Evolutionary conservation across 148 eudicot species (phyloP).

Genomic region (Dysphania ambrosioides): DNA sequence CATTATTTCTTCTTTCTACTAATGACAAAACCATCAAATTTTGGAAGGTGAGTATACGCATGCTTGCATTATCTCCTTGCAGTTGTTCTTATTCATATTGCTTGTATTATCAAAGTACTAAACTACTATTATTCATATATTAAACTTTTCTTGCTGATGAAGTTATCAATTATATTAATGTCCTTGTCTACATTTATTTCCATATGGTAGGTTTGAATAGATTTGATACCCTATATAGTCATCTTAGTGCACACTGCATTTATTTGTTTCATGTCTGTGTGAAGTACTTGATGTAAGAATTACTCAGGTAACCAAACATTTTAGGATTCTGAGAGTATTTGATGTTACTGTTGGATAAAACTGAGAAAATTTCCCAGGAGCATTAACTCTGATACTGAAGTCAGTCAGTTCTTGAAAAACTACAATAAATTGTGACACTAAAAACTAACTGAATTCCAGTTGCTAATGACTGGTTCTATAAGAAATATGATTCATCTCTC

Average conservation of each 20-base stretch:
- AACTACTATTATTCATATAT: not conserved
- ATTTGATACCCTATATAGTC: not conserved
- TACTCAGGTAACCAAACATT: not conserved
- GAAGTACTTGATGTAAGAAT: not conserved
- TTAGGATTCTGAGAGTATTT: not conserved
- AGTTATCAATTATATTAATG: not conserved
- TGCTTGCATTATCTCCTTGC: not conserved
- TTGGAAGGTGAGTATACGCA: conserved; percentile 68
- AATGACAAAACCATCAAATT: conserved; percentile 92
- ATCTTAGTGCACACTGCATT: not conserved
- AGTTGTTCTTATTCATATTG: not conserved
- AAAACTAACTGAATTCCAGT: not conserved
- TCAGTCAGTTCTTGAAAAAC: not conserved
- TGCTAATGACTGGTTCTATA: not conserved
- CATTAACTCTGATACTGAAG: not conserved
- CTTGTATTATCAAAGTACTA: not conserved
- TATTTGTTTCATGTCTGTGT: not conserved
- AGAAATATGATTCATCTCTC: not conserved
- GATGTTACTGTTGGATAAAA: not conserved
- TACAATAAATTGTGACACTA: not conserved
- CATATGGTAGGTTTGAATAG: not conserved
- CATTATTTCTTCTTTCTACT: conserved; percentile 90
- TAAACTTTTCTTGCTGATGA: not conserved
- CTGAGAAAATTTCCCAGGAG: not conserved
- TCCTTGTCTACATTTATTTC: not conserved